Base-by-base conservation (phyloP, 2,329 filamentous ascomycete species). In the Ploettnerulaceae sp. region DNA sequence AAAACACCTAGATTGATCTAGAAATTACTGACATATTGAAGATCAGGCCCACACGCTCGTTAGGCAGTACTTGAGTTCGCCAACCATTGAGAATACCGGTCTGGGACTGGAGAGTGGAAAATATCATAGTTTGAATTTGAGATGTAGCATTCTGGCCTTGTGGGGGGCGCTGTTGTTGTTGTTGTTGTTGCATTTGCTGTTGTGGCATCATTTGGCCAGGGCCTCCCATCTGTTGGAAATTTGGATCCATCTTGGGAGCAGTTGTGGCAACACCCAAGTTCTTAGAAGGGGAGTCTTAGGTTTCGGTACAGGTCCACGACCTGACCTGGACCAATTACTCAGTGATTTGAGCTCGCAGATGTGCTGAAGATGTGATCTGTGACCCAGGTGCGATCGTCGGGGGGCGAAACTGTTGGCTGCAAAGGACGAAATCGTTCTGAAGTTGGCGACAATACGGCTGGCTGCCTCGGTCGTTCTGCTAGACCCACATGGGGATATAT, bases 201-300 rank as follows among this genome's bases (percentile, higher is more conserved):
- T 57, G 57, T n/a, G 53, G 52, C 57, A 61, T 62, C 54, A 60
- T 57, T 37, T 55, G 55, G 31, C 52, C 52, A n/a, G 57, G 53
- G 42, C 55, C 53, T 52, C 60, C 59, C 41, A 62, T 57, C 43
- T 59, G 59, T 45, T 58, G 61, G 47, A 62, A 63, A 49, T 63
- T 63, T 21, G 58, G 49, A 24, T 59, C 59, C 62, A 65, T 65
- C 37, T 45, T 57, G 44, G 35, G 42, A 48, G 46, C 48, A 35
- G 44, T 34, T 55, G 54, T 57, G 57, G 56, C 53, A 51, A 45
- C 41, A 36, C 49, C 54, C 56, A 60, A 56, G 52, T 47, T 58
- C 56, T 55, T 55, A 50, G 31, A 31, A 55, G 49, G 47, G 28
- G 28, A 39, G 15, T 22, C 34, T 48, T 33, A 52, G 48, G 42